A percentile compares a stretch with the other conserved stretches of the same genome.
Conservation (phyloP, 169 alveolate species). For the Cryptosporidium ubiquitum region DNA sequence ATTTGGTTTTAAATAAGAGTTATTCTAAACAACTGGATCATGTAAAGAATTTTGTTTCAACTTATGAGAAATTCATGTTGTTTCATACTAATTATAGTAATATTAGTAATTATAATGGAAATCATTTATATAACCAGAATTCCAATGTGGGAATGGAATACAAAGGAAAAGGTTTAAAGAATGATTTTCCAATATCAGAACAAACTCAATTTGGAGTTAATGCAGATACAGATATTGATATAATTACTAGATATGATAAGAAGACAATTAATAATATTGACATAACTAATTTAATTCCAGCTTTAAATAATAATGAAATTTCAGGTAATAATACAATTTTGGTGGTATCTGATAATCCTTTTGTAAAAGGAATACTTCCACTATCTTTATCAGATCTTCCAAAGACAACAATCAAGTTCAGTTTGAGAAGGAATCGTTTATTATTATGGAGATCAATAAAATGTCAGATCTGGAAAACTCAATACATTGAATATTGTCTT, state of each 20-base stretch:
- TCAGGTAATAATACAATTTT: conserved; percentile 53
- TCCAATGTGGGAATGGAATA: background rate
- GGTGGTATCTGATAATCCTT: conserved; percentile 23
- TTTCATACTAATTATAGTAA: background rate
- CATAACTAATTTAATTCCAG: conserved; percentile 24
- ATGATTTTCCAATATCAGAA: background rate
- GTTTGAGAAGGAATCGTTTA: conserved; percentile 67
- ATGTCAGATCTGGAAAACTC: conserved; percentile 63
- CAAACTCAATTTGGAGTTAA: conserved; percentile 25
- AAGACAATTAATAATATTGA: conserved; percentile 19
- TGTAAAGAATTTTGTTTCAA: conserved; percentile 6
- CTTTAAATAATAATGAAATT: conserved; percentile 12
- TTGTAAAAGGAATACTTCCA: conserved; percentile 34
- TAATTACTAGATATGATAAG: conserved; percentile 19
- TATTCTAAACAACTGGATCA: conserved; percentile 1
- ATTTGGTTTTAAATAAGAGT: conserved; percentile 1
- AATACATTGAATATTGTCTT: conserved; percentile 41
- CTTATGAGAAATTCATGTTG: background rate
- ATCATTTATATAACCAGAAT: background rate
- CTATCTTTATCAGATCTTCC: conserved; percentile 21
- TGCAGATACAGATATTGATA: conserved; percentile 31
- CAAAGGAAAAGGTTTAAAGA: background rate
- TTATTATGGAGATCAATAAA: conserved; percentile 63
- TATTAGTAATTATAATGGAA: background rate
- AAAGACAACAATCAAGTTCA: conserved; percentile 23